Percentiles rank a stretch among this genome's conserved stretches.
phyloP scores from a whole-genome alignment of 805 yeast genomes.

The Kluyveromyces dobzhanskii region DNA sequence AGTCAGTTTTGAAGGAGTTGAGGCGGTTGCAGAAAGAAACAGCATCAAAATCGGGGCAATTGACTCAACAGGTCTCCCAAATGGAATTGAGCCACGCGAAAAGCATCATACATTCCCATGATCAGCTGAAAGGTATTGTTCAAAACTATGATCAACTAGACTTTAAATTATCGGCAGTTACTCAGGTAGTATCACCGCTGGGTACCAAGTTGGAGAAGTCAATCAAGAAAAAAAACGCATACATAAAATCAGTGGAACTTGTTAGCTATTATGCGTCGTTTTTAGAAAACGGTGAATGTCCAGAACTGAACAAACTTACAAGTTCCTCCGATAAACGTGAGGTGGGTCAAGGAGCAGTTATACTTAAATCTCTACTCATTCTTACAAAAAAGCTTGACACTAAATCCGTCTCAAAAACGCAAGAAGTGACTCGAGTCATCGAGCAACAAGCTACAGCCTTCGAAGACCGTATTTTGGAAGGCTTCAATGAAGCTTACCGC shows the following conservation, averaged over 20 bases:
- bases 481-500: conserved; percentile 68
- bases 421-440: conserved; percentile 34
- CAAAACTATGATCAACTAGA: conserved; percentile 21
- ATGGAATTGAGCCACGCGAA: conserved; percentile 61
- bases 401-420: conserved; percentile 40
- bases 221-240: conserved; percentile 64
- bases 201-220: conserved; percentile 61
- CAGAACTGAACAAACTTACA: conserved; percentile 50
- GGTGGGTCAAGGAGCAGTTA: conserved; percentile 50
- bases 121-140: conserved; percentile 16
- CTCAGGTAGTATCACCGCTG: conserved; percentile 55
- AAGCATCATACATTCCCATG: conserved; percentile 42
- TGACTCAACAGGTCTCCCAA: conserved; percentile 48
- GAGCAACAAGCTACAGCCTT: conserved; percentile 67
- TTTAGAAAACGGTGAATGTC: conserved; percentile 38
- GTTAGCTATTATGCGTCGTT: conserved; percentile 73
- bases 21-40: conserved; percentile 54
- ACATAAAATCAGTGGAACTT: conserved; percentile 61
- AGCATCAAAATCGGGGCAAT: conserved; percentile 37
- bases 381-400: conserved; percentile 58
- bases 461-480: conserved; percentile 61
- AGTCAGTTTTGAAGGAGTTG: conserved; percentile 69
- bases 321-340: conserved; percentile 46
- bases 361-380: conserved; percentile 54
- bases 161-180: conserved; percentile 36